Conservation (phyloP, 768 basidiomycete species). For the Chalciporus piperatus region DNA sequence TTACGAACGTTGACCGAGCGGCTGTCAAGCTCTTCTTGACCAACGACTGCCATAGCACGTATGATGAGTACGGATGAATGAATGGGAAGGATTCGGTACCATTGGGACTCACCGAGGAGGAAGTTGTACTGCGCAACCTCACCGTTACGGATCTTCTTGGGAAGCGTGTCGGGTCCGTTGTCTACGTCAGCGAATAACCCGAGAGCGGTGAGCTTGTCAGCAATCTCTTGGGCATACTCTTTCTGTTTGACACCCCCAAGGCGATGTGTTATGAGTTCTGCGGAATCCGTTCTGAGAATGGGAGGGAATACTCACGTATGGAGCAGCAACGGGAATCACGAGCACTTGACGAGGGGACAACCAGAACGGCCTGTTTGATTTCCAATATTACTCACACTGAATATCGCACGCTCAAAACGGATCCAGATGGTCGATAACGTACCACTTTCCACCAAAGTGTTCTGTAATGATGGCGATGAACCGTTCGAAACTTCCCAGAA, state of each 20-base stretch:
- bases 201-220: slow-evolving; percentile 57
- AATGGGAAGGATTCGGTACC: neutral
- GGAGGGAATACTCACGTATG: slow-evolving; percentile 63
- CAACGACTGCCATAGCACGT: slow-evolving; percentile 64
- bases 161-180: slow-evolving; percentile 86
- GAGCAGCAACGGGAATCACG: slow-evolving; percentile 88
- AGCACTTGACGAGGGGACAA: slow-evolving; percentile 93
- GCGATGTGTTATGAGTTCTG: slow-evolving; percentile 1
- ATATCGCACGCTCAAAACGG: neutral
- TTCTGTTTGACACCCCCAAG: slow-evolving; percentile 51
- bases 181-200: slow-evolving; percentile 92
- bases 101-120: slow-evolving; percentile 70
- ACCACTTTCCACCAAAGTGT: slow-evolving; percentile 98
- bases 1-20: slow-evolving; percentile 94
- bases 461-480: slow-evolving; percentile 98
- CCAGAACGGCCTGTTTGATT: slow-evolving; percentile 86
- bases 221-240: slow-evolving; percentile 85
- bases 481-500: slow-evolving; percentile 89
- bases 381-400: neutral
- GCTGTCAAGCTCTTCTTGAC: slow-evolving; percentile 84
- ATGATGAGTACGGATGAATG: slow-evolving; percentile 1
- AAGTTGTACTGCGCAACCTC: slow-evolving; percentile 99
- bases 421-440: slow-evolving; percentile 16
- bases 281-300: neutral
- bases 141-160: slow-evolving; percentile 96